A percentile compares a stretch with the other conserved stretches of the same genome.
Conservation (phyloP, 1,284 basidiomycete genomes). For the Cronartium quercuum region DNA sequence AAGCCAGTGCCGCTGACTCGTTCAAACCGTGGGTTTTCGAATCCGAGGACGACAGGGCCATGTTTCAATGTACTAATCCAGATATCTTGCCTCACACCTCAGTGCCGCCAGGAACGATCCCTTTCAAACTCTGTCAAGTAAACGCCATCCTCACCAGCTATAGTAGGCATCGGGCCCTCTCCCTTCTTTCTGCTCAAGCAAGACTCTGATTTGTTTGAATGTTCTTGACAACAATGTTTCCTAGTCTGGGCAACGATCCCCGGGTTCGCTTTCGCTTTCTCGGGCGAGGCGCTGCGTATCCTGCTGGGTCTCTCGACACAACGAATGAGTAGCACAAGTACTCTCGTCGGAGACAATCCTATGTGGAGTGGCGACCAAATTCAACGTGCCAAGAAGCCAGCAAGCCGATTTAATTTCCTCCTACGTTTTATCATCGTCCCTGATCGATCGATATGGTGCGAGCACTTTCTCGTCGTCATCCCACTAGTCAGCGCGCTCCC, state of each 20-base stretch:
- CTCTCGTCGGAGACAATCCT: not conserved
- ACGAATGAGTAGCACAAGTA: not conserved
- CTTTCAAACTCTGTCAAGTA: slow-evolving; percentile 1
- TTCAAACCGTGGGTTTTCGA: not conserved
- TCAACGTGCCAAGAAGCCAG: not conserved
- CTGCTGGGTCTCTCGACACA: not conserved
- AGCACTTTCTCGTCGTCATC: not conserved
- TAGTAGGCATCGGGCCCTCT: not conserved
- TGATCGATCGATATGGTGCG: not conserved
- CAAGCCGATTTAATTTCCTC: not conserved
- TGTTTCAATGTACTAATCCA: no score
- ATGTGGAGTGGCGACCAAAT: not conserved
- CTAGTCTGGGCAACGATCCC: not conserved
- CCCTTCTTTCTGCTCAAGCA: not conserved
- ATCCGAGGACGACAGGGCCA: no score
- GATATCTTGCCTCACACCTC: not conserved
- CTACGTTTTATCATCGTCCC: not conserved
- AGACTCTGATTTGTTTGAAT: no score
- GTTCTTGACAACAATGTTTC: not conserved
- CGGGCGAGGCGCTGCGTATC: not conserved
- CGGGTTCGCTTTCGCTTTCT: slow-evolving; percentile 1
- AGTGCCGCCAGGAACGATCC: not conserved
- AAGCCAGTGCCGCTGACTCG: not conserved
- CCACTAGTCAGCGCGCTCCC: not conserved
- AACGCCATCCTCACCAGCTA: not conserved